Evolutionary conservation across 1,284 basidiomycete genomes (phyloP), one percentile per base, ranked within the genome.

Genomic region (Paramarasmius palmivorus): DNA sequence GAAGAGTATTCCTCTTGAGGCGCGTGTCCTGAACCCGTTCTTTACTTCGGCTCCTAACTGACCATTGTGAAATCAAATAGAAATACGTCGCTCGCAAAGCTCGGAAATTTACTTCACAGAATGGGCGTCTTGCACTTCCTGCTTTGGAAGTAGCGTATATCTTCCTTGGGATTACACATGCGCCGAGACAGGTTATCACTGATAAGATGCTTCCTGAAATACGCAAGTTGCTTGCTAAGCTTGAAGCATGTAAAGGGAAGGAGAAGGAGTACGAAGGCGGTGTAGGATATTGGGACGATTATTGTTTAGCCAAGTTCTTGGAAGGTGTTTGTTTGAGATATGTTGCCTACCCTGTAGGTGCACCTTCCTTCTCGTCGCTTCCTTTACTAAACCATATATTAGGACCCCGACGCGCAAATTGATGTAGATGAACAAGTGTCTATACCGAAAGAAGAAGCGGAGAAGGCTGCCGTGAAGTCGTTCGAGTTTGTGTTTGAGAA

Each of bases 1-100:
- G 40, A 96, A 97, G 75, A 90, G 88, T n/a, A 90, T 97, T 41
- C 93, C 94, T 1, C 73, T 96, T 6, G 93, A 96, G 81, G 90
- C 92, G 54, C 41, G 77, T 65, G 19, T 47, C 10, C 19, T n/a
- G n/a, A n/a, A n/a, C n/a, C n/a, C n/a, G n/a, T n/a, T n/a, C n/a
- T n/a, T n/a, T n/a, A n/a, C n/a, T n/a, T n/a, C n/a, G n/a, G n/a
- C n/a, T n/a, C n/a, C n/a, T n/a, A n/a, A n/a, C n/a, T n/a, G n/a
- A n/a, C n/a, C n/a, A n/a, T n/a, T n/a, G n/a, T n/a, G n/a, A n/a
- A n/a, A n/a, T n/a, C n/a, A n/a, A n/a, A n/a, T 65, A 95, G 87
- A 96, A 97, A 88, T 91, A 93, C 55, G 86, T 89, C 26, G 84
- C 90, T 2, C 84, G 93, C 53, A 96, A 96, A 75, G 87, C 93